Evolutionary conservation across 306 rosid genomes (phyloP), one percentile per base, ranked within the genome.

Genomic region (Calophaca sinica): DNA sequence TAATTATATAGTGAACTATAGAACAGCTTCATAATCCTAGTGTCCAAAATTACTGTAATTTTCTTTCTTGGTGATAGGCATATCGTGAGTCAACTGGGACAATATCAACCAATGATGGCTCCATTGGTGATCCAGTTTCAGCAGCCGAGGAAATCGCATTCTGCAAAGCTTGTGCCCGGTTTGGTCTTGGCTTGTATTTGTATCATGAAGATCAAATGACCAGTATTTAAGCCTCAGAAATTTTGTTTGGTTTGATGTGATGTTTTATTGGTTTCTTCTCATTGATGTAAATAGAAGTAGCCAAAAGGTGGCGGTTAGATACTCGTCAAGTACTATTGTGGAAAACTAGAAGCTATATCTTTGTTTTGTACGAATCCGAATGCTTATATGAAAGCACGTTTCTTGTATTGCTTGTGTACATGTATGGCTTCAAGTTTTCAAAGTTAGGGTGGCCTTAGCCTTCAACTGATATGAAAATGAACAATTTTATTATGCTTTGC

Each of bases 101-200:
- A 29, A 63, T 94, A 48, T 85, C 92, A 39, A 76, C 96, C 60
- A 54, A 62, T 4, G 90, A 87, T 48, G 83, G 75, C 52, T 45
- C 80, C 58, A 72, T n/a, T 33, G 83, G 39, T 1, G 99, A 94
- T 83, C 96, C 96, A 52, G 99, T 94, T 73, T 90, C 96, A 15
- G 96, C 96, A 12, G 99, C 99, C 0, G 97, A 94, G 93, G 96
- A 94, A 79, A 84, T 90, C 39, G 99, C 99, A 68, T 94, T 94
- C 74, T 92, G 97, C 88, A 92, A 85, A 70, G 97, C 99, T 53
- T 94, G 99, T 69, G 97, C 99, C 38, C 92, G 99, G 68, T 92
- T 94, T 81, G 99, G 99, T 76, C 99, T 94, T 4, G 99, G 99
- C 74, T 81, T 94, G 86, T 92, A 94, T 59, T 86, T 94, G 84